These are phyloP conservation scores for Naganishia kalamii DNA, from an alignment of 768 basidiomycete species.

Conservation along the genomic window DNA sequence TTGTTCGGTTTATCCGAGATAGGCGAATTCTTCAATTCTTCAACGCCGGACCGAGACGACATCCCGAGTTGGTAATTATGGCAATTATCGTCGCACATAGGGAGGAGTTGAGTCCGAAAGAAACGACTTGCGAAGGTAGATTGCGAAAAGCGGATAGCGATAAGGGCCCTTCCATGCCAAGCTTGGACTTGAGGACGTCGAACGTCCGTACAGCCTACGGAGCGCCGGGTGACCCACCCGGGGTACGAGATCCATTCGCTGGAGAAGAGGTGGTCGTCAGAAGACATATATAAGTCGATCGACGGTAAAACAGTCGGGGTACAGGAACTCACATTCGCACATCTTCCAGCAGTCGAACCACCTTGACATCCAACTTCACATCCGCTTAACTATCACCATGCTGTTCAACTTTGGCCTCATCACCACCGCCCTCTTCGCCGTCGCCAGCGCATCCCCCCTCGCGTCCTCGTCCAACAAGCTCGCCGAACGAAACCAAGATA, in stretches of 20 bases:
- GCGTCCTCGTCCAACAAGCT: not conserved
- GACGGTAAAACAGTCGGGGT: too few relatives aligned
- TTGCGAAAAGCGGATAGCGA: not conserved
- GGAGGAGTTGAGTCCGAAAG: not conserved
- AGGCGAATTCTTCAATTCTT: not conserved
- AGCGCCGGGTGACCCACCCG: not conserved
- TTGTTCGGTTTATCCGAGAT: not conserved
- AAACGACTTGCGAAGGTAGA: not conserved
- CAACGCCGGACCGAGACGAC: not conserved
- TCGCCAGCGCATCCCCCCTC: conserved; percentile 22
- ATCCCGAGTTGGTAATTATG: not conserved
- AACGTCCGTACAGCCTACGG: not conserved
- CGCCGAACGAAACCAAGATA: conserved; percentile 16
- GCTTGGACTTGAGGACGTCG: not conserved
- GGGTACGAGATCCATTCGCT: too few relatives aligned
- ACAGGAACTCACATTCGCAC: not conserved
- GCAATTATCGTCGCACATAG: not conserved
- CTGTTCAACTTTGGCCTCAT: conserved; percentile 22
- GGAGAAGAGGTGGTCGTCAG: too few relatives aligned
- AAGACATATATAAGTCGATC: too few relatives aligned
- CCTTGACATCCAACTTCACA: not conserved
- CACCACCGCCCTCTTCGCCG: conserved; percentile 21
- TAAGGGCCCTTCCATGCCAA: not conserved
- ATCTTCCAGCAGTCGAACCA: not conserved
- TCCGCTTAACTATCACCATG: conserved; percentile 1